Evolutionary conservation across 2,329 filamentous ascomycete species (phyloP), one percentile per base, ranked within the genome.

Genomic region (Apiospora phragmitis): DNA sequence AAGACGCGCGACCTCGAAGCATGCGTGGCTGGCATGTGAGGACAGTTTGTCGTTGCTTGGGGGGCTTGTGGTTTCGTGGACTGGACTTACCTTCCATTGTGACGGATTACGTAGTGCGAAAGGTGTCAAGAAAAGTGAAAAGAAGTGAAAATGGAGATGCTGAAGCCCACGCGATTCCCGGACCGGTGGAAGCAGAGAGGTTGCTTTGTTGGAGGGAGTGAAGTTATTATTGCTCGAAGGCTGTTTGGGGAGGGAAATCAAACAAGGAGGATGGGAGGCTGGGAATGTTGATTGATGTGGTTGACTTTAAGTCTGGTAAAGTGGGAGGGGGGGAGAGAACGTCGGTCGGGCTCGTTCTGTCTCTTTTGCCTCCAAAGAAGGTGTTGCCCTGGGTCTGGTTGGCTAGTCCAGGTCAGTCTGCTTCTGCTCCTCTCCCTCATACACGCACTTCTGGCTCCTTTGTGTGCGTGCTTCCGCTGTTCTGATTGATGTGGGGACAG

Each of bases 1-100:
- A 38, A 62, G 55, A 24, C 9, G 55, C 55, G 32, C 72, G 71
- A 70, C 73, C 71, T 70, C 68, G 70, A 55, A 65, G 73, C 74
- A 76, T 49, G 26, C 38, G 38, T 65, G 69, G 26, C 74, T 78
- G 77, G 74, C 73, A 74, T 78, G 74, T 75, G 74, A 80, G 65
- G 42, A 43, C 65, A 67, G 38, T 16, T 32, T 32, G 65, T 16
- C 38, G 42, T n/a, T 42, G 26, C n/a, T 67, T 41, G 26, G 26
- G 47, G 49, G 62, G 18, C n/a, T 38, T 38, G 62, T 9, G 62
- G 21, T 59, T 67, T 42, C 35, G 55, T 62, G 29, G 21, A 38
- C 16, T n/a, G 8, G 55, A 83, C 88, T 85, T 89, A 92, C 90
- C 90, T 86, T 92, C 87, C 87, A 89, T 89, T 81, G 82, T 85